Base-by-base conservation (phyloP, 2,329 filamentous ascomycete species). In the Exophiala oligosperma region DNA sequence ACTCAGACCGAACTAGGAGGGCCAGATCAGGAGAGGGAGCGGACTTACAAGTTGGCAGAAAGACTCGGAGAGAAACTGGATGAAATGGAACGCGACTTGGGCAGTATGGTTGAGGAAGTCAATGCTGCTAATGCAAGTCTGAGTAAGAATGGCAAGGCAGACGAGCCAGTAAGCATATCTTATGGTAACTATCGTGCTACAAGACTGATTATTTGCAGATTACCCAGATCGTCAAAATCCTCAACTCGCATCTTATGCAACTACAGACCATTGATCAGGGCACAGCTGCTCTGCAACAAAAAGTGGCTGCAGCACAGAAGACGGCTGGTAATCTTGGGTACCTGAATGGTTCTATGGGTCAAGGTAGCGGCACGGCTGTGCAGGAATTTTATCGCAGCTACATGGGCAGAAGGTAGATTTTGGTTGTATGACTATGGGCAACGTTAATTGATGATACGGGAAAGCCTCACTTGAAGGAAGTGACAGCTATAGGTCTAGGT, bases 71-170 rank as follows among this genome's bases (percentile, higher is more conserved):
- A 96, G 71, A 86, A 91, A 64, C 80, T 99, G 64, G 92, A 96
- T 57, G 92, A 96, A 67, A 95, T 97, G 85, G 92, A 91, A 70
- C 90, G 91, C 71, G 92, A 96, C 71, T 80, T 99, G 63, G 87
- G 86, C 49, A 93, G 91, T 76, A 97, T 99, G 92, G 96, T 99
- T 67, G 92, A 96, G 71, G 94, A 97, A 75, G 96, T 99, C 72
- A 99, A 99, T 72, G 86, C 88, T 66, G 93, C 95, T 62, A 94
- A 91, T n/a, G 84, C 90, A 54, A 91, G 87, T 24, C 78, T 99
- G 65, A 93, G 86, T 81, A 96, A 95, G 81, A 91, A 89, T 58
- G 88, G 84, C 75, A 95, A 95, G 75, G 84, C 90, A 28, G 90
- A 94, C 72, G 91, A 94, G 75, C 90, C 90, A 66, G 91, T 94